These are phyloP conservation scores for Cladophialophora yegresii DNA, from an alignment of 2,329 filamentous ascomycete genomes.

Conservation along the genomic window DNA sequence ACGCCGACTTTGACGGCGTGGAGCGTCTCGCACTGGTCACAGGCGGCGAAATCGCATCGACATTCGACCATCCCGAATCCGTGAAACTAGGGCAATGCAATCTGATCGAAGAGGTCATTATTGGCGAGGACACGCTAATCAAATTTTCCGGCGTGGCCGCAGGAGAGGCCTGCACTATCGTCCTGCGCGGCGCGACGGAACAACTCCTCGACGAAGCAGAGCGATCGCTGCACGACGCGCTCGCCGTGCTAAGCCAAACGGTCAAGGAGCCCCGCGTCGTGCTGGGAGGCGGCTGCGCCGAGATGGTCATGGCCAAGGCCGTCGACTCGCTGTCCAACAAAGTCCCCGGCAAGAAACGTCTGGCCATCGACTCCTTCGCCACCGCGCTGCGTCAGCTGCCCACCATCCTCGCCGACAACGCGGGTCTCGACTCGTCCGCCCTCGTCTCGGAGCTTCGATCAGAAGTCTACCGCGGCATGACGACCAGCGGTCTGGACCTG, in stretches of 20 bases:
- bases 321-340: conserved; percentile 92
- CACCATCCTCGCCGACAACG: conserved; percentile 96
- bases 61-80: conserved; percentile 95
- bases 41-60: conserved; percentile 94
- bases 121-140: conserved; percentile 95
- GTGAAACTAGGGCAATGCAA: conserved; percentile 96
- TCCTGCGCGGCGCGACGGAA: conserved; percentile 92
- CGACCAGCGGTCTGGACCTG: conserved; percentile 86
- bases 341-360: conserved; percentile 92
- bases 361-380: conserved; percentile 88
- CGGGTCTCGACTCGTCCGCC: conserved; percentile 91
- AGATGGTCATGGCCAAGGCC: conserved; percentile 99
- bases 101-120: conserved; percentile 95
- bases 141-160: conserved; percentile 95
- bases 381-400: conserved; percentile 87
- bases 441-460: conserved; percentile 88
- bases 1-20: conserved; percentile 97
- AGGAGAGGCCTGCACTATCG: conserved; percentile 92
- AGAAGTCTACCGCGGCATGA: conserved; percentile 92
- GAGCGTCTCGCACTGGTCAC: conserved; percentile 93
- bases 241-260: conserved; percentile 94
- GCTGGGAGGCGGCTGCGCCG: conserved; percentile 90
- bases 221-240: conserved; percentile 89
- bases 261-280: conserved; percentile 93
- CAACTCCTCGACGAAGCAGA: conserved; percentile 97